These are phyloP conservation scores for Cytospora paraplurivora DNA, from an alignment of 2,329 filamentous ascomycete genomes.

Conservation along the genomic window DNA sequence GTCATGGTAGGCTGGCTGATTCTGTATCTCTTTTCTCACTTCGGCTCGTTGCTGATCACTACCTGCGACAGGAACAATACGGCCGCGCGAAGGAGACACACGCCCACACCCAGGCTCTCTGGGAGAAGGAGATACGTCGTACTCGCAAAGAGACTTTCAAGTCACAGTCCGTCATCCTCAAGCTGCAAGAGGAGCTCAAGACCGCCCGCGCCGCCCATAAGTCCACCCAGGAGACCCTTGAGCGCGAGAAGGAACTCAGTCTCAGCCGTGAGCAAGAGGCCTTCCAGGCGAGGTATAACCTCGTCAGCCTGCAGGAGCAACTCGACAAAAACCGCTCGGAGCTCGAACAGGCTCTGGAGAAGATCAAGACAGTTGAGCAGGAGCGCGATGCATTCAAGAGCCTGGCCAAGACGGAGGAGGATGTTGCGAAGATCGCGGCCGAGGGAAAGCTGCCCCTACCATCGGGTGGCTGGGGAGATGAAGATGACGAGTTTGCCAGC, in stretches of 20 bases:
- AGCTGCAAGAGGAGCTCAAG: slow-evolving; percentile 75
- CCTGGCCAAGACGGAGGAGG: slow-evolving; percentile 70
- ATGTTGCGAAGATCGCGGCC: slow-evolving; percentile 68
- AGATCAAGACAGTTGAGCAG: slow-evolving; percentile 67
- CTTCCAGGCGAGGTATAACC: slow-evolving; percentile 66
- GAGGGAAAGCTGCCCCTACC: slow-evolving; percentile 71
- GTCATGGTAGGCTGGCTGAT: slow-evolving; percentile 60
- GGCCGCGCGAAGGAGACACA: slow-evolving; percentile 70
- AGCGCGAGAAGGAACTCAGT: slow-evolving; percentile 64
- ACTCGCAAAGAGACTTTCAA: slow-evolving; percentile 75
- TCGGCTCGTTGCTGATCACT: background rate
- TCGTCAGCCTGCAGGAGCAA: slow-evolving; percentile 67
- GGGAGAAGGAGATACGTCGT: slow-evolving; percentile 73
- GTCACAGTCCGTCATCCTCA: slow-evolving; percentile 68
- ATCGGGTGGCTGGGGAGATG: slow-evolving; percentile 40
- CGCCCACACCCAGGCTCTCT: slow-evolving; percentile 65
- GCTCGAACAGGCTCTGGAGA: slow-evolving; percentile 63
- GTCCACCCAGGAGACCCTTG: slow-evolving; percentile 59
- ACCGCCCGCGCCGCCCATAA: slow-evolving; percentile 57
- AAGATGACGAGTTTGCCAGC: slow-evolving; percentile 62
- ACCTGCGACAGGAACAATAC: slow-evolving; percentile 62
- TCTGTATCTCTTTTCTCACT: background rate
- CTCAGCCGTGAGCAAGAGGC: slow-evolving; percentile 68
- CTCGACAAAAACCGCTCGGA: slow-evolving; percentile 26
- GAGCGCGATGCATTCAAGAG: slow-evolving; percentile 76